Conservation (phyloP, 495 filamentous ascomycete genomes). For the Aspergillus coremiiformis region DNA sequence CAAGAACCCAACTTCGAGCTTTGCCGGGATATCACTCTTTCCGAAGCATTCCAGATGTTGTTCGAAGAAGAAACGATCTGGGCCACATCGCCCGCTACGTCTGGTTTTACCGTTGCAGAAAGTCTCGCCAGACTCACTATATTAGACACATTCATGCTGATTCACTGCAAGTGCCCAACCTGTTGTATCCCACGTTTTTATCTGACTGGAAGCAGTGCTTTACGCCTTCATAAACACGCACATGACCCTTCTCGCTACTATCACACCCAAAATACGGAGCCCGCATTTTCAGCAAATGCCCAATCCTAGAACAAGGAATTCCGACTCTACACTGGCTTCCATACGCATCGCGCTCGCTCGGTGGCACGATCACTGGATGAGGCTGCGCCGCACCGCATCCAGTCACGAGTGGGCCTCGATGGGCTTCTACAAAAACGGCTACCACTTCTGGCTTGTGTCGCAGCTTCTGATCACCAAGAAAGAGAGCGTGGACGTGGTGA, state of each 20-base stretch:
- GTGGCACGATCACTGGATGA: constrained; percentile 36
- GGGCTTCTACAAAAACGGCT: constrained; percentile 41
- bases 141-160: constrained; percentile 40
- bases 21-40: constrained; percentile 25
- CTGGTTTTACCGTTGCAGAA: neutral
- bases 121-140: constrained; percentile 19
- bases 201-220: constrained; percentile 23
- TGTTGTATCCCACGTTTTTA: neutral
- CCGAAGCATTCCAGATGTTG: constrained; percentile 29
- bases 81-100: constrained; percentile 2
- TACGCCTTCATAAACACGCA: constrained; percentile 41
- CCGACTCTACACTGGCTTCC: constrained; percentile 22
- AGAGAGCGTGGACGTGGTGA: constrained; percentile 39
- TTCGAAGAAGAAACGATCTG: constrained; percentile 19
- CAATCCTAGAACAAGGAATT: neutral
- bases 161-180: constrained; percentile 30
- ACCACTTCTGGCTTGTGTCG: constrained; percentile 43
- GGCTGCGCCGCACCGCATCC: constrained; percentile 26
- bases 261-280: constrained; percentile 14
- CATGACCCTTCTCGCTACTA: constrained; percentile 34
- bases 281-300: constrained; percentile 2
- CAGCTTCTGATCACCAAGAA: constrained; percentile 42
- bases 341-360: constrained; percentile 31
- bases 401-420: constrained; percentile 35
- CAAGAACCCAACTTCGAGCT: constrained; percentile 30